Base-by-base conservation (phyloP, 805 yeast genomes). In the Ogataea glucozyma region DNA sequence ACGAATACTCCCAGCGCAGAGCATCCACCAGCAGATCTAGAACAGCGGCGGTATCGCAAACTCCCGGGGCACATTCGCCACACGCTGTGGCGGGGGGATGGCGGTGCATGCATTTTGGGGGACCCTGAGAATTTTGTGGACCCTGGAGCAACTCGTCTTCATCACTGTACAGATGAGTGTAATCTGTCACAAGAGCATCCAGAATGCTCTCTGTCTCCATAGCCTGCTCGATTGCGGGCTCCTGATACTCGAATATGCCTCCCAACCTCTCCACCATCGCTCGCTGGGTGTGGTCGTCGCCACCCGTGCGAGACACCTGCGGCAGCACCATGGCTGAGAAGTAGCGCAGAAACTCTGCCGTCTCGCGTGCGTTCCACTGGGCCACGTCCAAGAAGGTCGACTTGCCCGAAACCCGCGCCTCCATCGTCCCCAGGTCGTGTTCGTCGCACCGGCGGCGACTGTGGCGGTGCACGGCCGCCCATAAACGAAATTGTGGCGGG, bases 291-390 rank as follows among this genome's bases (percentile, higher is more conserved):
- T 49, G 49, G 23, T 38, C 31, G n/a, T 41, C 41, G 19, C 40
- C 42, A n/a, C 44, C 26, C 2, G 23, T 26, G 31, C 44, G 43
- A 11, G 49, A 37, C 11, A 48, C 40, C 1, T 27, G 26, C 2
- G 55, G 55, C 7, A 35, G 48, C 23, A 41, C 36, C 38, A 27
- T 58, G 59, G 8, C 67, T 38, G 69, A 62, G 39, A 76, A 69
- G 79, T 84, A 77, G 17, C 71, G 64, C 20, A 81, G 57, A 57
- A 79, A 84, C 20, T 66, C 58, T 4, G 68, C 67, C 3, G 72
- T 66, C 42, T 74, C 66, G 2, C 55, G 53, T n/a, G 72, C 71
- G 31, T 69, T 63, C 83, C 88, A 79, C 11, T 61, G 57, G 9
- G 70, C 38, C 3, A 81, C 53, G 12, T 71, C 71, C 5, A 58